phyloP scores from a whole-genome alignment of 2,329 filamentous ascomycete species.

The Scopulariopsis brevicaulis region DNA sequence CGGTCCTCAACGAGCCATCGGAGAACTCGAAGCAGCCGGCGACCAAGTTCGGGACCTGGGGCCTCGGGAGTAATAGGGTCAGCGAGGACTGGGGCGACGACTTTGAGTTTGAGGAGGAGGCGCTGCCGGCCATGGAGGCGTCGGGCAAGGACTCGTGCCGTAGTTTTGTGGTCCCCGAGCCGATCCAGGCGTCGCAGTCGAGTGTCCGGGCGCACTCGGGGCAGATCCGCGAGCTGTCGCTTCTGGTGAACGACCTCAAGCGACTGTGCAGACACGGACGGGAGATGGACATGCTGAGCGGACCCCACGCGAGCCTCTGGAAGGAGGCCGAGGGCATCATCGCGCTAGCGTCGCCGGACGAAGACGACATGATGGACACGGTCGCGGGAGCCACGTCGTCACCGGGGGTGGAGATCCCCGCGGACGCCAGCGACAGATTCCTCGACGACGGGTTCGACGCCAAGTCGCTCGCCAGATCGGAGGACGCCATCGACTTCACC shows the following conservation, averaged over 20 bases:
- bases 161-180: slow-evolving; percentile 51
- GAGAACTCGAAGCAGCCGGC: slow-evolving; percentile 43
- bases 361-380: slow-evolving; percentile 36
- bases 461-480: slow-evolving; percentile 27
- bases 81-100: slow-evolving; percentile 88
- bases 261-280: slow-evolving; percentile 60
- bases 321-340: slow-evolving; percentile 81
- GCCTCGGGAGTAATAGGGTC: slow-evolving; percentile 63
- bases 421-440: slow-evolving; percentile 29
- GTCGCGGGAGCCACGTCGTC: slow-evolving; percentile 19
- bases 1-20: slow-evolving; percentile 52
- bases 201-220: slow-evolving; percentile 75
- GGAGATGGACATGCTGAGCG: slow-evolving; percentile 52
- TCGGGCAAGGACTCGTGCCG: slow-evolving; percentile 21
- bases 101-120: slow-evolving; percentile 58
- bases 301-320: slow-evolving; percentile 53
- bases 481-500: slow-evolving; percentile 28
- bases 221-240: slow-evolving; percentile 70
- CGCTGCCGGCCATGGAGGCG: slow-evolving; percentile 17
- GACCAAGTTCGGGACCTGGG: slow-evolving; percentile 73
- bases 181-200: slow-evolving; percentile 70
- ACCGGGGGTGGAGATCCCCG: slow-evolving; percentile 23
- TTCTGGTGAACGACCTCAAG: slow-evolving; percentile 75
- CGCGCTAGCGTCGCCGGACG: slow-evolving; percentile 63
- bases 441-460: slow-evolving; percentile 36